phyloP scores from a whole-genome alignment of 768 basidiomycete species.

The Termitomyces sp. region DNA sequence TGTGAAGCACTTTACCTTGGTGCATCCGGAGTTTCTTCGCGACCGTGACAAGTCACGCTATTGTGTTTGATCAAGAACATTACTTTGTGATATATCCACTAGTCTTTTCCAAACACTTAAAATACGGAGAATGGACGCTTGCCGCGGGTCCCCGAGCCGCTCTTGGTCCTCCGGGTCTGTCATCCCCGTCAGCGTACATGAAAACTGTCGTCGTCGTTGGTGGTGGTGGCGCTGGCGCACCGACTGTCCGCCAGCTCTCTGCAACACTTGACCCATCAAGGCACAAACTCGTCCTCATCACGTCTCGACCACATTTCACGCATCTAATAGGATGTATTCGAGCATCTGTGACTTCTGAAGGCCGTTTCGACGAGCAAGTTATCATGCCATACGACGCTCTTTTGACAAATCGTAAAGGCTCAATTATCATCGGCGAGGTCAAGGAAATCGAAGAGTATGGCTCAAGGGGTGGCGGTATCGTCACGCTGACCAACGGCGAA shows the following conservation, averaged over 20 bases:
- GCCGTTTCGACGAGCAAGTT: conserved; percentile 39
- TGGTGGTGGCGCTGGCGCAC: conserved; percentile 56
- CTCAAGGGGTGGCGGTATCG: conserved; percentile 39
- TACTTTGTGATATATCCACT: not conserved
- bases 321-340: conserved; percentile 52
- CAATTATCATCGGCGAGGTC: conserved; percentile 38
- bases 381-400: conserved; percentile 52
- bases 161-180: not conserved
- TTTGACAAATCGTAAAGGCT: conserved; percentile 45
- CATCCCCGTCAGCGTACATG: conserved; percentile 8
- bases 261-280: conserved; percentile 42
- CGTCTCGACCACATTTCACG: conserved; percentile 45
- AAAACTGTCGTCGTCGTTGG: conserved; percentile 41
- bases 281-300: conserved; percentile 54
- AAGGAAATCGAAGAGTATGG: conserved; percentile 27
- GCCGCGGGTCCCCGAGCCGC: not conserved
- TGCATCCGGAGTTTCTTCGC: too few relatives aligned
- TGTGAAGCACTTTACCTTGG: too few relatives aligned
- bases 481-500: conserved; percentile 50
- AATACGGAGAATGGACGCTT: not conserved
- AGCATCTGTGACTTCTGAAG: conserved; percentile 44
- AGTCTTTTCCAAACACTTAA: not conserved
- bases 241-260: conserved; percentile 45
- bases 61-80: too few relatives aligned
- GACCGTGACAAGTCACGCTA: too few relatives aligned